Percentiles rank a stretch among this genome's conserved stretches.
phyloP scores from a whole-genome alignment of 768 basidiomycete species.

The Fomitopsis pulvina region DNA sequence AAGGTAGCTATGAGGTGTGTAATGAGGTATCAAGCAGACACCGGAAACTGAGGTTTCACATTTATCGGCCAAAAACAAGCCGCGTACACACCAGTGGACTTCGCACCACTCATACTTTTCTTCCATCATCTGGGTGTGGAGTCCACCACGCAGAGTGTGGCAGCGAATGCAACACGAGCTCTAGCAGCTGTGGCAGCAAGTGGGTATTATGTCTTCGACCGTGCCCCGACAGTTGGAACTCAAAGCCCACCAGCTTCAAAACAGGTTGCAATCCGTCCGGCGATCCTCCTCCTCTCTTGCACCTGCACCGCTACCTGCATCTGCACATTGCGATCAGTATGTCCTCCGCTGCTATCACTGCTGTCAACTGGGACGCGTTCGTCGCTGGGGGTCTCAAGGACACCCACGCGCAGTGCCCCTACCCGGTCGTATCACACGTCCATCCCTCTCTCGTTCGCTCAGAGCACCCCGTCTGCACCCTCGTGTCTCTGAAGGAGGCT shows the following conservation, averaged over 20 bases:
- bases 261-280: neutral
- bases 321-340: neutral
- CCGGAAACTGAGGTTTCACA: too few relatives aligned
- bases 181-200: too few relatives aligned
- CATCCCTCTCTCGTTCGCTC: neutral
- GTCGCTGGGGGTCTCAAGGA: neutral
- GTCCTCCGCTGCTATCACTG: neutral
- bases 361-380: neutral
- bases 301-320: neutral
- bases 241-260: neutral
- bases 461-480: too few relatives aligned
- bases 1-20: too few relatives aligned
- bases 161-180: too few relatives aligned
- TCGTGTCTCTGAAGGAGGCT: neutral
- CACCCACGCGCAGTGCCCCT: neutral
- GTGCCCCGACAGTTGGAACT: neutral
- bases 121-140: too few relatives aligned
- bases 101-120: too few relatives aligned
- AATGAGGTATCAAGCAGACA: too few relatives aligned
- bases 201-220: too few relatives aligned
- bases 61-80: too few relatives aligned
- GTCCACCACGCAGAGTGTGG: too few relatives aligned
- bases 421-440: neutral
- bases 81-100: too few relatives aligned
- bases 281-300: neutral